A percentile compares a stretch with the other conserved stretches of the same genome.
Conservation (phyloP, 441 rosid genomes). For the Sinapis alba region DNA sequence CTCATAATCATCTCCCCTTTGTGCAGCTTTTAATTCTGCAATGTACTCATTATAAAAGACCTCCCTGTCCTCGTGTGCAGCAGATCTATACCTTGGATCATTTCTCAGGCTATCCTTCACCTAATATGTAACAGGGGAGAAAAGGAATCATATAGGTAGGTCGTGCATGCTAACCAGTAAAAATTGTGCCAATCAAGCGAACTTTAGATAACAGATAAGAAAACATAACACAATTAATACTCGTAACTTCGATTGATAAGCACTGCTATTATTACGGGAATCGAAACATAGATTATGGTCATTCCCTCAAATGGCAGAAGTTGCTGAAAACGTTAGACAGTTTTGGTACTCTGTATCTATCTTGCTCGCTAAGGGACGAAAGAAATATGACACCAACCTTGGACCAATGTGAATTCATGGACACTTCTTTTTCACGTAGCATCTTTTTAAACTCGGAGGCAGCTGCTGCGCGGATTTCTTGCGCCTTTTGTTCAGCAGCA, state of each 20-base stretch:
- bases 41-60: slow-evolving; percentile 73
- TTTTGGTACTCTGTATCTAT: neutral
- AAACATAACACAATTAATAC: neutral
- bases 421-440: slow-evolving; percentile 82
- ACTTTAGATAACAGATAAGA: neutral
- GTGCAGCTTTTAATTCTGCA: slow-evolving; percentile 71
- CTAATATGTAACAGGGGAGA: slow-evolving; percentile 43
- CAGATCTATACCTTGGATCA: slow-evolving; percentile 86
- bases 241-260: neutral
- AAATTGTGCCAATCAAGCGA: neutral
- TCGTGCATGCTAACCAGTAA: neutral
- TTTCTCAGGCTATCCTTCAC: slow-evolving; percentile 85
- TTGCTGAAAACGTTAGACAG: slow-evolving; percentile 3
- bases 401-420: slow-evolving; percentile 81
- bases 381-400: slow-evolving; percentile 57
- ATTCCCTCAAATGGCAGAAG: slow-evolving; percentile 12
- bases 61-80: slow-evolving; percentile 87
- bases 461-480: slow-evolving; percentile 70
- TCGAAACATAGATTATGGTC: slow-evolving; percentile 2
- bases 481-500: slow-evolving; percentile 80
- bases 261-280: neutral
- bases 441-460: slow-evolving; percentile 80
- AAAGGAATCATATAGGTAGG: slow-evolving; percentile 11
- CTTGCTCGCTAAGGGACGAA: slow-evolving; percentile 12
- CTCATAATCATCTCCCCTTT: slow-evolving; percentile 66